Base-by-base conservation (phyloP, 106 monocot species). In the Dioscorea zingiberensis region DNA sequence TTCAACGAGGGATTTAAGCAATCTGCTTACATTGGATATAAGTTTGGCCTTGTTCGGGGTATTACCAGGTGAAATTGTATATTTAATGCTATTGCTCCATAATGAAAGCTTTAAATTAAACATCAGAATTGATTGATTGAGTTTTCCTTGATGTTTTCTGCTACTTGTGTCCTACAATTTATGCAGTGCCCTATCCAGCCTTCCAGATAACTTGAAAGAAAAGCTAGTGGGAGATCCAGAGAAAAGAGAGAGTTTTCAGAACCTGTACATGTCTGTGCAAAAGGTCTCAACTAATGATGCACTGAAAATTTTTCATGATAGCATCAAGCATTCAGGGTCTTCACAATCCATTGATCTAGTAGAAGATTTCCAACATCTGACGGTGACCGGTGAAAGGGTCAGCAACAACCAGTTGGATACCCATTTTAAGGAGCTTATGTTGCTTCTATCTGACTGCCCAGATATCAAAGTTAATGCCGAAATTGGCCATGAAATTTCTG, bases 1-100 rank as follows among this genome's bases (percentile, higher is more conserved):
- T 95, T 87, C 57, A 88, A 88, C 76, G 65, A 54, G 65, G 95
- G 91, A 21, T 91, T 83, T 70, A 79, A 71, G 69, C 73, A 97
- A 75, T 88, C 88, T 63, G 78, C 81, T 17, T 16, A 17, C 59
- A 60, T 54, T 60, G 95, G 91, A 25, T 74, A 81, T 60, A 81
- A 73, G 10, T 79, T 87, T 84, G 91, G 91, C 25, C 70, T 85
- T 61, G 78, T 91, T 64, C 78, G 88, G 44, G 95, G 95, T 60
- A 66, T 84, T 70, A 74, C 83, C 38, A 85, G 85, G 85, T 87
- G 76, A 69, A 44, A 13, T 13, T 8, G n/a, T n/a, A n/a, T n/a
- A n/a, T n/a, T n/a, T n/a, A n/a, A n/a, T n/a, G n/a, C n/a, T n/a
- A n/a, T n/a, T n/a, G n/a, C n/a, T n/a, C n/a, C n/a, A n/a, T n/a